These are phyloP conservation scores for Phytopythium oedochilum DNA, from an alignment of 352 stramenopile species.

Conservation along the genomic window DNA sequence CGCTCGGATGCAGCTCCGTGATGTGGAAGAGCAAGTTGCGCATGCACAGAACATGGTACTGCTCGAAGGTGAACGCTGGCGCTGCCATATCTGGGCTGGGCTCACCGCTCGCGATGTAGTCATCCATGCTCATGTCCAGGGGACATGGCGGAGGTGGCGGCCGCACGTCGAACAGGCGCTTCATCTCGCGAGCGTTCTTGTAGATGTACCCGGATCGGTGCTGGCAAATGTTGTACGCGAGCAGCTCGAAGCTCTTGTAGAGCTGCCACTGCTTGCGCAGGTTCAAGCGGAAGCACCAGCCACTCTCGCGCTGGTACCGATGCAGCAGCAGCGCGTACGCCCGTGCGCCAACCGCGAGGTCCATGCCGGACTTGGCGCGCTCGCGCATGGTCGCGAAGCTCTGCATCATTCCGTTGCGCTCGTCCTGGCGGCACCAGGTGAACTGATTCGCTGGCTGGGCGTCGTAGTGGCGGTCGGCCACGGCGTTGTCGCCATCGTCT, in stretches of 20 bases:
- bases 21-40: conserved; percentile 81
- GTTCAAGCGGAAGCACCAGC: conserved; percentile 77
- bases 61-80: conserved; percentile 43
- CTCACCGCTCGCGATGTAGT: conserved; percentile 1
- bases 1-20: conserved; percentile 72
- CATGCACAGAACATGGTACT: conserved; percentile 83
- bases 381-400: conserved; percentile 22
- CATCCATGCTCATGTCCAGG: conserved; percentile 3
- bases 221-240: conserved; percentile 88
- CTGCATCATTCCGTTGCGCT: conserved; percentile 8
- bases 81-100: neutral
- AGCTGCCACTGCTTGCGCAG: conserved; percentile 79
- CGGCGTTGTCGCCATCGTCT: neutral
- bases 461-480: neutral
- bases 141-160: conserved; percentile 8
- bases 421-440: conserved; percentile 4
- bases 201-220: conserved; percentile 85
- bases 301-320: conserved; percentile 65
- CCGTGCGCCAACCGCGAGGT: conserved; percentile 64
- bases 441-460: neutral
- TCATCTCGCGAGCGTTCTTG: conserved; percentile 85
- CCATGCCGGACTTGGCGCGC: conserved; percentile 60
- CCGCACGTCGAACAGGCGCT: conserved; percentile 65
- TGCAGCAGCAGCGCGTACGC: conserved; percentile 74
- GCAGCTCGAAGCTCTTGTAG: conserved; percentile 86